Evolutionary conservation across 1,284 basidiomycete genomes (phyloP).

Genomic region (Irpex lacteus): DNA sequence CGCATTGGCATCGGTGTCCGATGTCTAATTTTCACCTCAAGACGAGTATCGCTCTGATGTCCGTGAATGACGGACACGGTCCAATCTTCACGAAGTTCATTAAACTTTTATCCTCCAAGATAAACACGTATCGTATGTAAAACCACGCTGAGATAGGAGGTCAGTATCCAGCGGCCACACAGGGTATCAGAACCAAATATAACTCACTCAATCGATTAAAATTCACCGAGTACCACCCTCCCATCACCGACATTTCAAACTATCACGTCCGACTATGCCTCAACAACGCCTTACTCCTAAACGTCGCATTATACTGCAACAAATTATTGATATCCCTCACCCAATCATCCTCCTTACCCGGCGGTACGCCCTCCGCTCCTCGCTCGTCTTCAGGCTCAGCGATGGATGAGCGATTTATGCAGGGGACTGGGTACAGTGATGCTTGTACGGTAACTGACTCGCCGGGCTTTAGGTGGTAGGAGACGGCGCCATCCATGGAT

Average conservation of each 20-base stretch:
- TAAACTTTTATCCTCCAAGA: too few species aligned
- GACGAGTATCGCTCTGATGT: too few species aligned
- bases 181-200: too few species aligned
- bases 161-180: too few species aligned
- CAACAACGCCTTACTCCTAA: conserved; percentile 81
- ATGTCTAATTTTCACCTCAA: too few species aligned
- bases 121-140: too few species aligned
- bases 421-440: conserved; percentile 89
- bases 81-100: too few species aligned
- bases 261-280: conserved; percentile 55
- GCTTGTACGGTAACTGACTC: conserved; percentile 86
- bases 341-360: conserved; percentile 91
- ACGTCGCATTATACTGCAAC: conserved; percentile 89
- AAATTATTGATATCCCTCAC: conserved; percentile 94
- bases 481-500: conserved; percentile 89
- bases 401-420: conserved; percentile 83
- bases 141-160: too few species aligned
- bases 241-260: neutral
- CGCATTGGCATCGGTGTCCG: too few species aligned
- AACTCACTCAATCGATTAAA: too few species aligned
- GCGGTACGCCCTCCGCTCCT: conserved; percentile 36
- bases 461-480: conserved; percentile 77
- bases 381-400: conserved; percentile 37
- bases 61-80: too few species aligned
- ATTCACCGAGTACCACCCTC: neutral